Evolutionary conservation across 345 rosid genomes (phyloP).

Genomic region (sweet orange (Citrus sinensis)): DNA sequence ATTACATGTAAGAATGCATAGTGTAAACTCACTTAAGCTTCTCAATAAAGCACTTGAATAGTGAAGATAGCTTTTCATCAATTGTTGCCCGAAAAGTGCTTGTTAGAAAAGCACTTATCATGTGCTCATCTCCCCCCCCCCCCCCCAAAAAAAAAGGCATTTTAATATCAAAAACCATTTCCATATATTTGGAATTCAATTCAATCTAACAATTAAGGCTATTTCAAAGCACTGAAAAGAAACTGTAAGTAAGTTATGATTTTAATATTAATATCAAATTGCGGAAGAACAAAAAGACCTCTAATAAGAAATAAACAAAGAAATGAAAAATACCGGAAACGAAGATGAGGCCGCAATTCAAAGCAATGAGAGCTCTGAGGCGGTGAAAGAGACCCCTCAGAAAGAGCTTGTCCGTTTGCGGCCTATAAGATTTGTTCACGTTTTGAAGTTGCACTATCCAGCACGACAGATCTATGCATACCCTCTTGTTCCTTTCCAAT

Average conservation of each 20-base stretch:
- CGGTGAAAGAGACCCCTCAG: slow-evolving; percentile 83
- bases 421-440: slow-evolving; percentile 57
- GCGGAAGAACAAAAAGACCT: background rate
- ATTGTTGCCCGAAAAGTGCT: background rate
- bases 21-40: background rate
- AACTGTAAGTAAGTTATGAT: background rate
- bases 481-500: slow-evolving; percentile 67
- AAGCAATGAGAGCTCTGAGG: slow-evolving; percentile 80
- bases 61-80: too few species aligned
- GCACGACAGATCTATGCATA: slow-evolving; percentile 91
- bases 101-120: background rate
- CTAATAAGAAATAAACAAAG: background rate
- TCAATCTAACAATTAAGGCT: too few species aligned
- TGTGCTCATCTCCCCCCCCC: background rate
- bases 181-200: background rate
- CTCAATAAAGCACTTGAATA: too few species aligned
- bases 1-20: background rate
- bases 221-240: background rate
- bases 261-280: background rate
- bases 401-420: slow-evolving; percentile 53
- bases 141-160: background rate
- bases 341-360: slow-evolving; percentile 75
- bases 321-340: slow-evolving; percentile 50
- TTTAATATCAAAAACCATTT: background rate
- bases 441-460: slow-evolving; percentile 88